Percentiles rank a stretch among this genome's conserved stretches.
phyloP scores from a whole-genome alignment of 2,329 filamentous ascomycete species.

The Verticillium nonalfalfae region DNA sequence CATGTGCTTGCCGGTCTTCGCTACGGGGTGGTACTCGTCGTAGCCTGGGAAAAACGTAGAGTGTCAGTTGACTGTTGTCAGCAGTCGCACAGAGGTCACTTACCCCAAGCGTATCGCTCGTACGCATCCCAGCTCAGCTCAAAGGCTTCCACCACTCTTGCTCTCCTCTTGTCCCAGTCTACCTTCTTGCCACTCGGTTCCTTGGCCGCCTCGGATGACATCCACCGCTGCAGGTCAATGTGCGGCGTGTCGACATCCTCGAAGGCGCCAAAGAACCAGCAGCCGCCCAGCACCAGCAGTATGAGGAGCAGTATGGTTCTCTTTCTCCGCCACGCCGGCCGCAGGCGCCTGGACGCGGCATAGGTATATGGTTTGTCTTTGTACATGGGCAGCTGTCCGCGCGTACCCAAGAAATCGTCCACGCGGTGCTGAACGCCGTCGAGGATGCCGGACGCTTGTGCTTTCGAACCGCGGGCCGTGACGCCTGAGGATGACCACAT shows the following conservation, averaged over 20 bases:
- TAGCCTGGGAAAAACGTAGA: conserved; percentile 43
- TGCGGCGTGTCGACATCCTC: background rate
- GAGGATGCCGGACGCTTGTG: conserved; percentile 31
- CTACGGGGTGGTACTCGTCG: conserved; percentile 81
- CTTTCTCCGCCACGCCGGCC: conserved; percentile 58
- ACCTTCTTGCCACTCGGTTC: conserved; percentile 34
- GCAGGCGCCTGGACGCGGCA: conserved; percentile 50
- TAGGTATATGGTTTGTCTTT: conserved; percentile 95
- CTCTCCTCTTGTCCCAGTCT: conserved; percentile 73
- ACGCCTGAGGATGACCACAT: conserved; percentile 54
- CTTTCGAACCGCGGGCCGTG: conserved; percentile 31
- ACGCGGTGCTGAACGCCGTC: conserved; percentile 55
- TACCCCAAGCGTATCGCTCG: conserved; percentile 90
- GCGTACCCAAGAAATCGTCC: conserved; percentile 56
- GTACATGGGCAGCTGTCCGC: conserved; percentile 76
- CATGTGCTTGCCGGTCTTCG: conserved; percentile 79
- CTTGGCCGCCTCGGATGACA: conserved; percentile 33
- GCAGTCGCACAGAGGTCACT: conserved; percentile 22
- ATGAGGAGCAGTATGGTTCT: conserved; percentile 47
- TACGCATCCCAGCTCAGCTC: conserved; percentile 90
- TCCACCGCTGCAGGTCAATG: conserved; percentile 35
- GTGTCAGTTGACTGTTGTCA: conserved; percentile 17
- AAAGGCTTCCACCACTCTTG: conserved; percentile 84
- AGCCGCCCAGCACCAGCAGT: conserved; percentile 44
- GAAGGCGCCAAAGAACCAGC: conserved; percentile 69